These are phyloP conservation scores for Exserohilum turcica DNA, from an alignment of 2,329 filamentous ascomycete species.

Conservation along the genomic window DNA sequence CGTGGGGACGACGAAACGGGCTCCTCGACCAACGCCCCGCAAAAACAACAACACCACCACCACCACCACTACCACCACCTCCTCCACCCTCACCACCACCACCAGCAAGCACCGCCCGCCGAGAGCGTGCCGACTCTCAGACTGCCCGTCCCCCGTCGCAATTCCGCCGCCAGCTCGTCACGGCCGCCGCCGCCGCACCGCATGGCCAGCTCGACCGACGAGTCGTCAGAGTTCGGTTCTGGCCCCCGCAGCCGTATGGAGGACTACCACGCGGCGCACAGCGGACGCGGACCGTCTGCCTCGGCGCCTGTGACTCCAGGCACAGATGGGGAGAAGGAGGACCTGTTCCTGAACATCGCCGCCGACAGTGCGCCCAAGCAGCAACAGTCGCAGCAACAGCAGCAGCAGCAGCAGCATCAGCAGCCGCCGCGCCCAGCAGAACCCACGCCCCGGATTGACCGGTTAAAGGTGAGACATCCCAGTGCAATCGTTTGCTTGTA, in stretches of 20 bases:
- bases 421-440: constrained; percentile 29
- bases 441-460: constrained; percentile 34
- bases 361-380: constrained; percentile 40
- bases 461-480: constrained; percentile 36
- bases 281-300: constrained; percentile 22
- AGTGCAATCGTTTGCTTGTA: background rate
- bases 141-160: constrained; percentile 21
- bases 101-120: constrained; percentile 21
- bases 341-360: constrained; percentile 52
- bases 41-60: constrained; percentile 15
- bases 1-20: constrained; percentile 20
- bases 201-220: constrained; percentile 41
- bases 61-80: background rate
- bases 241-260: constrained; percentile 33
- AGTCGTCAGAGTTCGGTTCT: constrained; percentile 40
- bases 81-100: background rate
- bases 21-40: constrained; percentile 20
- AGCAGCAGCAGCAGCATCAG: constrained; percentile 12
- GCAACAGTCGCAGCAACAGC: too few relatives aligned
- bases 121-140: background rate
- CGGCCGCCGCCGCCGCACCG: constrained; percentile 24
- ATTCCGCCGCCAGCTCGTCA: constrained; percentile 25
- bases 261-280: constrained; percentile 23
- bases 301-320: constrained; percentile 20
- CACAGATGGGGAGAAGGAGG: constrained; percentile 42